phyloP scores from a whole-genome alignment of 2,329 filamentous ascomycete genomes.

The Fusarium hainanense region DNA sequence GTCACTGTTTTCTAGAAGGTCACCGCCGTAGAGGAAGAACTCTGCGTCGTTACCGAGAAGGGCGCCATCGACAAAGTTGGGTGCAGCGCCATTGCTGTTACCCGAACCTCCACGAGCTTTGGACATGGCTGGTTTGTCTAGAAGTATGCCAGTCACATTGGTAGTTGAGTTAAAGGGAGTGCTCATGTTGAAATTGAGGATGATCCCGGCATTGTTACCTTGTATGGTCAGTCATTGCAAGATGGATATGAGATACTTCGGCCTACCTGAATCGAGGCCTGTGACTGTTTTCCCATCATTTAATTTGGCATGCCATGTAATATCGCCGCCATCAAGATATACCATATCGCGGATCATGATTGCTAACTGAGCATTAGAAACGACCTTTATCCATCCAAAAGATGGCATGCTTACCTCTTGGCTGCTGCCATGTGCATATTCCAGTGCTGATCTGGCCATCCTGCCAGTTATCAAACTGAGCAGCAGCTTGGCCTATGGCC shows the following conservation, averaged over 20 bases:
- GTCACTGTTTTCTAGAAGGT: constrained; percentile 52
- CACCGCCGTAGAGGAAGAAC: constrained; percentile 73
- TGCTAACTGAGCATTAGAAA: constrained; percentile 54
- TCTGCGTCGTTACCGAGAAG: constrained; percentile 73
- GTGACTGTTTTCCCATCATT: constrained; percentile 54
- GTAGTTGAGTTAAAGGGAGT: constrained; percentile 61
- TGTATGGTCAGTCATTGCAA: constrained; percentile 7
- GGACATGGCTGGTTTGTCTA: constrained; percentile 52
- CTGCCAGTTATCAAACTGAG: constrained; percentile 62
- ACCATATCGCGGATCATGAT: constrained; percentile 69
- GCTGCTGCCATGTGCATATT: constrained; percentile 68
- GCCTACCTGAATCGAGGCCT: constrained; percentile 57
- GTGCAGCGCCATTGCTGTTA: constrained; percentile 64
- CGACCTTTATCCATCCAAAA: background rate
- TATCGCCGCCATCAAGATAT: constrained; percentile 72
- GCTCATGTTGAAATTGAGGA: constrained; percentile 70
- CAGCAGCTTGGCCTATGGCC: constrained; percentile 38
- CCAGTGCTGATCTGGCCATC: constrained; percentile 64
- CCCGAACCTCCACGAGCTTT: constrained; percentile 60
- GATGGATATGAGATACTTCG: background rate
- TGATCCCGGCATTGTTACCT: constrained; percentile 64
- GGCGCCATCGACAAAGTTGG: constrained; percentile 70
- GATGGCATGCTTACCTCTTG: constrained; percentile 51
- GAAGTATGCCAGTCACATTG: constrained; percentile 66
- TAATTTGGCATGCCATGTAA: constrained; percentile 65